These are phyloP conservation scores for Neotropicomus parvogracilis DNA, from an alignment of 1,284 basidiomycete species.

Conservation along the genomic window DNA sequence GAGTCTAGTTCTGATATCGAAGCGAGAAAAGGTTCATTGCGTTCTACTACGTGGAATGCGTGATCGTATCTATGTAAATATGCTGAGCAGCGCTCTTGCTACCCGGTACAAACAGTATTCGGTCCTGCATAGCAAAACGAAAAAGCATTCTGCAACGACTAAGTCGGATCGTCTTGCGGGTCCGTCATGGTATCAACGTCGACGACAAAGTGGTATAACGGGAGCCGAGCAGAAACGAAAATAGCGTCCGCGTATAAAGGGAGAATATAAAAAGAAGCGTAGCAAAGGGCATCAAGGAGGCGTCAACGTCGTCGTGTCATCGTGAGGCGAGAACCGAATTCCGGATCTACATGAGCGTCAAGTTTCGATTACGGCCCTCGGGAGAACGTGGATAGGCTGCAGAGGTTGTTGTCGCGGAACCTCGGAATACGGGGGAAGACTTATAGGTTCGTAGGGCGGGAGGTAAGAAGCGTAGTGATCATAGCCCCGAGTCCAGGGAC, in stretches of 20 bases:
- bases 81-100: too few relatives aligned
- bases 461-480: neutral
- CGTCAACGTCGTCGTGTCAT: neutral
- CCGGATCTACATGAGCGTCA: neutral
- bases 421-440: conserved; percentile 14
- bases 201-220: conserved; percentile 9
- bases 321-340: neutral
- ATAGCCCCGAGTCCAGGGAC: neutral
- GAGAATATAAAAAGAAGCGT: too few relatives aligned
- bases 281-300: neutral
- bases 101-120: too few relatives aligned
- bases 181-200: conserved; percentile 9
- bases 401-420: neutral
- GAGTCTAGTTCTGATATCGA: neutral
- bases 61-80: too few relatives aligned
- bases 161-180: neutral
- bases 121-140: too few relatives aligned
- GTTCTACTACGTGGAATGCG: too few relatives aligned
- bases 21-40: neutral
- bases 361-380: conserved; percentile 3
- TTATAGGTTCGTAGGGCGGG: conserved; percentile 17
- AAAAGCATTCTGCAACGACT: too few relatives aligned
- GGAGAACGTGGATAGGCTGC: neutral
- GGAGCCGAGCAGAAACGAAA: neutral
- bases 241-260: neutral